These are phyloP conservation scores for Calonectria fujianensis DNA, from an alignment of 2,329 filamentous ascomycete species.

Conservation along the genomic window DNA sequence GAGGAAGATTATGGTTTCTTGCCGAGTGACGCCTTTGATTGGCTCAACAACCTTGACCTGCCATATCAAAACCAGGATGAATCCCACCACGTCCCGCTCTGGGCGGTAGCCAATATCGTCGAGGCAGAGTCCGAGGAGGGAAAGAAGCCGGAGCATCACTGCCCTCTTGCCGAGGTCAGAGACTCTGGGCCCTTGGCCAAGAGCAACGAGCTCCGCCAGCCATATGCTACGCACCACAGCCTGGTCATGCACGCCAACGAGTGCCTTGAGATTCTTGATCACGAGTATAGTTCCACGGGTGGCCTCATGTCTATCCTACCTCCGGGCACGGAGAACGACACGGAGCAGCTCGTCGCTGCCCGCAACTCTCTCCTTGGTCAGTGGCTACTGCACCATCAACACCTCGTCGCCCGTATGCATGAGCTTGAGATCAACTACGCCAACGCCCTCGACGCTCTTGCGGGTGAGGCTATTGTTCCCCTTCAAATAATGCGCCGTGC, in stretches of 20 bases:
- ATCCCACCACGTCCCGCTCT: slow-evolving; percentile 68
- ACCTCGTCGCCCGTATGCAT: slow-evolving; percentile 72
- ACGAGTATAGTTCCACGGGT: slow-evolving; percentile 74
- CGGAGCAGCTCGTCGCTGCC: slow-evolving; percentile 63
- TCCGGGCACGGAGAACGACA: slow-evolving; percentile 57
- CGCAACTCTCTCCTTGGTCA: slow-evolving; percentile 74
- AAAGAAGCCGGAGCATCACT: slow-evolving; percentile 65
- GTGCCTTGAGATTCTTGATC: slow-evolving; percentile 76
- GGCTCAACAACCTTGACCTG: slow-evolving; percentile 69
- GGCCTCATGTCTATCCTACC: slow-evolving; percentile 75
- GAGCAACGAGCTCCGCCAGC: slow-evolving; percentile 51
- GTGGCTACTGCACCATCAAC: slow-evolving; percentile 72
- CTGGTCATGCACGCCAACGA: slow-evolving; percentile 76
- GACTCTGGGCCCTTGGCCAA: slow-evolving; percentile 47
- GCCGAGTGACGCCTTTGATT: slow-evolving; percentile 73
- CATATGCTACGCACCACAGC: slow-evolving; percentile 68
- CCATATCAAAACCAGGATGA: slow-evolving; percentile 70
- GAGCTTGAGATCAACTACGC: slow-evolving; percentile 74
- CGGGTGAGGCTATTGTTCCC: slow-evolving; percentile 70
- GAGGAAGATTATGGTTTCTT: slow-evolving; percentile 61
- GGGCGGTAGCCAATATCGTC: slow-evolving; percentile 68
- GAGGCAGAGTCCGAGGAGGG: slow-evolving; percentile 63
- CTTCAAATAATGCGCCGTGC: slow-evolving; percentile 70
- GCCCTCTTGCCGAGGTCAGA: slow-evolving; percentile 62
- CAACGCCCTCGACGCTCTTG: slow-evolving; percentile 70